Percentiles rank a stretch among this genome's conserved stretches.
Conservation (phyloP, 2,329 filamentous ascomycete genomes). For the Aspergillus sergii region DNA sequence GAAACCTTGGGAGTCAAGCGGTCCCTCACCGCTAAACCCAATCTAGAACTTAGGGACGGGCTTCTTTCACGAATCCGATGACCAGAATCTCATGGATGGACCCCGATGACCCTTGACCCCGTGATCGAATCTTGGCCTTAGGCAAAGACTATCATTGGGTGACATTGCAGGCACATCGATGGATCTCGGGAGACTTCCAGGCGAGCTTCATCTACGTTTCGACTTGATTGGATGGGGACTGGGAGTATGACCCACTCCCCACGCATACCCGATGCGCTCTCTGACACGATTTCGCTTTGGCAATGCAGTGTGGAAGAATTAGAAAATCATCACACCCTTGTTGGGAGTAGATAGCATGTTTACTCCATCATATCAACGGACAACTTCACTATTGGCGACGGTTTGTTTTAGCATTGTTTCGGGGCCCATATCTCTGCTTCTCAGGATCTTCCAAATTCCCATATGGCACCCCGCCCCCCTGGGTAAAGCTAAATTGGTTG, state of each 20-base stretch:
- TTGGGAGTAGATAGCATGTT: not conserved
- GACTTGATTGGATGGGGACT: constrained; percentile 1
- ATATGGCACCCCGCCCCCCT: constrained; percentile 5
- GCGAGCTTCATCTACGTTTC: not conserved
- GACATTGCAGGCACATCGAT: constrained; percentile 6
- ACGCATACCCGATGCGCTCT: not conserved
- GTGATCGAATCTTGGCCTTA: constrained; percentile 8
- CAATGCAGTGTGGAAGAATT: not conserved
- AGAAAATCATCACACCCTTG: not conserved
- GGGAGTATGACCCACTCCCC: constrained; percentile 1
- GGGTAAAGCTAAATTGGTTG: constrained; percentile 15
- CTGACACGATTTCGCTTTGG: constrained; percentile 6
- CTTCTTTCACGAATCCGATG: not conserved
- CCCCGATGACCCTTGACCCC: constrained; percentile 6
- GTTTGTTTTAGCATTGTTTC: constrained; percentile 9
- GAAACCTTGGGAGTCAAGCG: constrained; percentile 12
- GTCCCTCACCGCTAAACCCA: constrained; percentile 9
- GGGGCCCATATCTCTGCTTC: not conserved
- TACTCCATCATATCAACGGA: not conserved
- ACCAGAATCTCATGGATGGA: not conserved
- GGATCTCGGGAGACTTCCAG: constrained; percentile 8
- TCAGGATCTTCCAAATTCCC: constrained; percentile 1
- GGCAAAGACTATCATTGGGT: not conserved
- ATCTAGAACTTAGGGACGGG: constrained; percentile 3
- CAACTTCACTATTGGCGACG: constrained; percentile 2